Percentiles rank a stretch among this genome's conserved stretches.
Conservation (phyloP, 306 rosid genomes). For the Glycine tomentella region DNA sequence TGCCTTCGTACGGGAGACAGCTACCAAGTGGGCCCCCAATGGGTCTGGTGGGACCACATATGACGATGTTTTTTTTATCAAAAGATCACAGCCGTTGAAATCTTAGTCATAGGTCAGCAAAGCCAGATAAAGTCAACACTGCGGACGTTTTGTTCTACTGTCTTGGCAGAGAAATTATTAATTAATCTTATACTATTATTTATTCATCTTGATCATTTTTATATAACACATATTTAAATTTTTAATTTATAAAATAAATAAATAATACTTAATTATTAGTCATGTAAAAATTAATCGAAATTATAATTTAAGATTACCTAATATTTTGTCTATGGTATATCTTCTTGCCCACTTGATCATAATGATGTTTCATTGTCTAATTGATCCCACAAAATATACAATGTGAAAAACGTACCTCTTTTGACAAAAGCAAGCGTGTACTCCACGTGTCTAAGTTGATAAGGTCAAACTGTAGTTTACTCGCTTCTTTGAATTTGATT, state of each 20-base stretch:
- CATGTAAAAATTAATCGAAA: too few species aligned
- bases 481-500: conserved; percentile 14
- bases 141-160: background rate
- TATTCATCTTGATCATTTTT: too few species aligned
- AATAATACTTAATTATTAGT: too few species aligned
- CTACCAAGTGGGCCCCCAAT: conserved; percentile 20
- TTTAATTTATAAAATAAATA: too few species aligned
- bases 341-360: conserved; percentile 29
- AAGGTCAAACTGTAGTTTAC: conserved; percentile 26
- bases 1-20: conserved; percentile 43
- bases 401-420: background rate
- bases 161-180: too few species aligned
- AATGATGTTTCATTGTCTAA: conserved; percentile 15
- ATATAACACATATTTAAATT: too few species aligned
- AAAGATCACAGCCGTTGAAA: conserved; percentile 33
- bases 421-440: background rate
- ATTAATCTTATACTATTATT: too few species aligned
- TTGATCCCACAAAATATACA: background rate
- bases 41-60: background rate
- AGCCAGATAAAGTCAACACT: conserved; percentile 17
- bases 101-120: background rate
- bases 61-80: too few species aligned
- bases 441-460: background rate
- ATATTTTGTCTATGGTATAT: too few species aligned
- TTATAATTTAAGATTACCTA: too few species aligned